Evolutionary conservation across 2,329 filamentous ascomycete genomes (phyloP).

Genomic region (Fusarium buharicum): DNA sequence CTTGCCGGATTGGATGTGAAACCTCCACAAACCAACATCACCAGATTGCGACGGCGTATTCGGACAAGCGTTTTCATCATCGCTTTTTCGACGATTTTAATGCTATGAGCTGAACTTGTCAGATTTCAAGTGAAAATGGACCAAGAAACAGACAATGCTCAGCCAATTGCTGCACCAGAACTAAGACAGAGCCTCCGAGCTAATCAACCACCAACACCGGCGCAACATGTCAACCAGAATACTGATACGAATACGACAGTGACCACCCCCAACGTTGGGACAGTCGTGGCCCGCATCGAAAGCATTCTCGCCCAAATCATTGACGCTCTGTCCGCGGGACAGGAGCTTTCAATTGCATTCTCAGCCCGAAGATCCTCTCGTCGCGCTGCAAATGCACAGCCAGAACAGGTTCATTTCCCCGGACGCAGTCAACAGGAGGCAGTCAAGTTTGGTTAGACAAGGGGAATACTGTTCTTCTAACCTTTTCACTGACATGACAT

Average conservation of each 20-base stretch:
- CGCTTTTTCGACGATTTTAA: neutral
- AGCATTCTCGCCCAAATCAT: constrained; percentile 47
- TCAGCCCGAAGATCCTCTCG: constrained; percentile 34
- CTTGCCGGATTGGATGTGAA: constrained; percentile 15
- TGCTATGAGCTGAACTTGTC: neutral
- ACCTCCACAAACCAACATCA: constrained; percentile 9
- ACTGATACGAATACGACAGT: constrained; percentile 42
- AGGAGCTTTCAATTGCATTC: constrained; percentile 47
- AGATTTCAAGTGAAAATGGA: constrained; percentile 8
- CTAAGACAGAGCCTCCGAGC: constrained; percentile 7
- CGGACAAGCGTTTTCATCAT: constrained; percentile 6
- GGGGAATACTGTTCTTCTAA: neutral
- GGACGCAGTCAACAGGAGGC: constrained; percentile 59
- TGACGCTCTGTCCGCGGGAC: constrained; percentile 40
- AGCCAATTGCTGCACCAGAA: constrained; percentile 22
- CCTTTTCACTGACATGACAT: constrained; percentile 11
- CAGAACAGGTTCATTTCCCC: constrained; percentile 56
- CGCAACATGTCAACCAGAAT: constrained; percentile 1
- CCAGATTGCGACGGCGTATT: constrained; percentile 18
- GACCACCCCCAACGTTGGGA: constrained; percentile 31
- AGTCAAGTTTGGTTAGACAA: constrained; percentile 60
- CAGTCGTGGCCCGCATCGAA: constrained; percentile 52
- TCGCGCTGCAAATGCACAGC: constrained; percentile 10
- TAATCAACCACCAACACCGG: neutral
- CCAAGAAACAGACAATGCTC: neutral